phyloP scores from a whole-genome alignment of 352 stramenopile species.

The Globisporangium uncinulatum region DNA sequence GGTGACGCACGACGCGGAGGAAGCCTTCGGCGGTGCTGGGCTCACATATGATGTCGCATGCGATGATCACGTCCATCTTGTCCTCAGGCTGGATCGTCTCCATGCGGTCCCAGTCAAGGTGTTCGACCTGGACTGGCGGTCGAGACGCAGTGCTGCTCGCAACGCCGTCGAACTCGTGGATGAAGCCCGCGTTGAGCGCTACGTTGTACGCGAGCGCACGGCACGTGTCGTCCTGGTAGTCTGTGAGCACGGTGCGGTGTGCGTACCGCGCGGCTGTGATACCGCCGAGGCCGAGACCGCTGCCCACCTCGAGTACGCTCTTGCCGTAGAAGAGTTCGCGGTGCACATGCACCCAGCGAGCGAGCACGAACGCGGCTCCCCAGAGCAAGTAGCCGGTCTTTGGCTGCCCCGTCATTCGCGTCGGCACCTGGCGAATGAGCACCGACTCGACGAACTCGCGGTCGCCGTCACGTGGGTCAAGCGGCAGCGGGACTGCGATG shows the following conservation, averaged over 20 bases:
- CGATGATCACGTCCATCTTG: conserved; percentile 79
- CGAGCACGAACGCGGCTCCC: conserved; percentile 75
- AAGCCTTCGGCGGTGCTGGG: conserved; percentile 85
- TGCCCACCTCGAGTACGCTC: conserved; percentile 77
- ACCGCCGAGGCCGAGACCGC: conserved; percentile 69
- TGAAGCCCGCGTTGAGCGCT: conserved; percentile 67
- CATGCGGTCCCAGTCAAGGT: conserved; percentile 74
- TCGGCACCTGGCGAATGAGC: conserved; percentile 75
- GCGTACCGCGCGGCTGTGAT: conserved; percentile 75
- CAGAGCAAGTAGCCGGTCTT: conserved; percentile 86
- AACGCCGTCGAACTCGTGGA: conserved; percentile 41
- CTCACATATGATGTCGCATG: conserved; percentile 86
- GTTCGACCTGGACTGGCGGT: conserved; percentile 41
- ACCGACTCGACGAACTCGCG: conserved; percentile 32
- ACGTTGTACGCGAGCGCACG: conserved; percentile 75
- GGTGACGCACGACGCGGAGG: conserved; percentile 61
- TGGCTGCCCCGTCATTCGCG: conserved; percentile 78
- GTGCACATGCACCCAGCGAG: conserved; percentile 76
- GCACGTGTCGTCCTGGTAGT: conserved; percentile 84
- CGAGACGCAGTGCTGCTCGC: conserved; percentile 19
- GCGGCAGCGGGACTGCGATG: conserved; percentile 45
- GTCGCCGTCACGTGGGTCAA: conserved; percentile 46
- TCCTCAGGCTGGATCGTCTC: conserved; percentile 50
- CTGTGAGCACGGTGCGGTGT: conserved; percentile 54
- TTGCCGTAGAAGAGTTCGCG: conserved; percentile 68